Conservation (phyloP, 352 stramenopile genomes). For the Phytophthora syringae region DNA sequence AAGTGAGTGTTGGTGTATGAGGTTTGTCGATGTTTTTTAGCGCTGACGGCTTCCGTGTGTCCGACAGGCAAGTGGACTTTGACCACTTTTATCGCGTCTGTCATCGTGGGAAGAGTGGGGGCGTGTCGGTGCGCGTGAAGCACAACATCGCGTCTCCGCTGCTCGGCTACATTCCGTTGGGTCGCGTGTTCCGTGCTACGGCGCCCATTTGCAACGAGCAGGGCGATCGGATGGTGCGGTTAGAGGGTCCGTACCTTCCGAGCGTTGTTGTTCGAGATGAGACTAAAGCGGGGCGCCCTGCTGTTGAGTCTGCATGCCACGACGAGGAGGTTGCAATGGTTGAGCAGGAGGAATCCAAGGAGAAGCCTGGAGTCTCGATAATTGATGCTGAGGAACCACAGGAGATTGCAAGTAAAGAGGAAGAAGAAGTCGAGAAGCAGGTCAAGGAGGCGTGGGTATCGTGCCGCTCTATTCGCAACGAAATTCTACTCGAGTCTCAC, state of each 20-base stretch:
- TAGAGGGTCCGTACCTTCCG: constrained; percentile 49
- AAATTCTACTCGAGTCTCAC: constrained; percentile 71
- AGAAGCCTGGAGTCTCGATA: too few species aligned
- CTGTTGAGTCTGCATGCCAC: neutral
- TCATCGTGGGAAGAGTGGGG: constrained; percentile 70
- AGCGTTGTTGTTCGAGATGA: constrained; percentile 38
- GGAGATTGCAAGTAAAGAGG: constrained; percentile 12
- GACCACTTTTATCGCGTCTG: constrained; percentile 73
- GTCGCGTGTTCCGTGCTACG: constrained; percentile 67
- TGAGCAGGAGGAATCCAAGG: neutral
- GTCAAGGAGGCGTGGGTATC: constrained; percentile 68
- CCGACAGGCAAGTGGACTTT: constrained; percentile 58
- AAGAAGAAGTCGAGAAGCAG: constrained; percentile 18
- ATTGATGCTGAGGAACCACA: neutral
- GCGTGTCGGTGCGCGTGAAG: constrained; percentile 69
- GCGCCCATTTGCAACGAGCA: constrained; percentile 74
- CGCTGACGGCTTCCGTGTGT: constrained; percentile 2
- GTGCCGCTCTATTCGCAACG: constrained; percentile 77
- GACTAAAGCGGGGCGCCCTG: neutral
- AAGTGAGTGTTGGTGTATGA: constrained; percentile 22
- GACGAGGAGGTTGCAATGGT: neutral
- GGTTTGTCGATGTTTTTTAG: neutral
- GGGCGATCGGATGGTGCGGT: constrained; percentile 74
- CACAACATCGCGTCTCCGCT: constrained; percentile 75
- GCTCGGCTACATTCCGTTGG: constrained; percentile 63